phyloP scores from a whole-genome alignment of 331 rosid genomes.

The Saraca asoca region DNA sequence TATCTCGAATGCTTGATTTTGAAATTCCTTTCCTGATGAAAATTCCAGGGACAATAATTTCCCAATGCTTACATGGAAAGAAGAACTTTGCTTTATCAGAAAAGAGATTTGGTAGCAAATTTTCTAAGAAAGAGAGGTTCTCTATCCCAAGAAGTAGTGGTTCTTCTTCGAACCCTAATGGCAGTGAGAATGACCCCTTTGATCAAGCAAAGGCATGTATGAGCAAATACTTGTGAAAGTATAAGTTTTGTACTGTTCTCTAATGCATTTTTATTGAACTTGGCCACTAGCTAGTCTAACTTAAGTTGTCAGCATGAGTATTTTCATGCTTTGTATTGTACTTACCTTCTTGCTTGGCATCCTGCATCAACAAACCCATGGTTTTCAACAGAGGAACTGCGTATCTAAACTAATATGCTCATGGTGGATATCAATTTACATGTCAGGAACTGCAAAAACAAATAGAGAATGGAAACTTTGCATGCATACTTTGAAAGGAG shows the following conservation, averaged over 20 bases:
- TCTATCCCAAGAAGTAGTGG: slow-evolving; percentile 46
- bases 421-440: no score
- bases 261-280: slow-evolving; percentile 4
- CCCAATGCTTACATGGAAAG: slow-evolving; percentile 45
- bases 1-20: slow-evolving; percentile 7
- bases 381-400: slow-evolving; percentile 1
- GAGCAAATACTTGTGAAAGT: slow-evolving; percentile 16
- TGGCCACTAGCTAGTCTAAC: neutral
- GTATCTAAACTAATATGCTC: neutral
- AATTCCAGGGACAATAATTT: slow-evolving; percentile 45
- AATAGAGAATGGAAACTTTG: no score
- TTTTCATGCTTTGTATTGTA: neutral
- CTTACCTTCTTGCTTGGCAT: slow-evolving; percentile 3
- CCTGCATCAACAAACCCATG: no score
- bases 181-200: slow-evolving; percentile 48
- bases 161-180: slow-evolving; percentile 67
- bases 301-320: no score
- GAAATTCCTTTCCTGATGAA: neutral
- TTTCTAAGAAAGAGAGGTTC: slow-evolving; percentile 35
- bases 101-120: slow-evolving; percentile 30
- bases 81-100: slow-evolving; percentile 34
- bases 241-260: neutral
- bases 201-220: slow-evolving; percentile 60
- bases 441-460: no score
- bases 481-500: neutral